Conservation (phyloP, 176 grass and related monocot species). For the Juncus inflexus region DNA sequence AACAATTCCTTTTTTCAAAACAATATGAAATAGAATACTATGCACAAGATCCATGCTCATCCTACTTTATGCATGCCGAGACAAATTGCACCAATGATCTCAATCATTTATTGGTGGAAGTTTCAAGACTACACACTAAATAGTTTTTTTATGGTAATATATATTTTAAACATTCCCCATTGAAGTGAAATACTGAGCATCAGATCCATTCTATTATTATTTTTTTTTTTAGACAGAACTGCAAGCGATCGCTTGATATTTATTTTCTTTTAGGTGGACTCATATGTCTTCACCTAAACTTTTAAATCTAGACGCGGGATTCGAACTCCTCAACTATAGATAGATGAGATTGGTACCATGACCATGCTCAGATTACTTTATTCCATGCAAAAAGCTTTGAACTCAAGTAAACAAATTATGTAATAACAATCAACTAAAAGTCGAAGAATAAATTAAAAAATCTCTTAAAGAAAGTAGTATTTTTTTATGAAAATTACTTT, state of each 20-base stretch:
- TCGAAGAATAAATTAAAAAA: background rate
- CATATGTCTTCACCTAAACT: too few species aligned
- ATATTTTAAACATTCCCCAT: background rate
- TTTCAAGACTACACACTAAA: too few species aligned
- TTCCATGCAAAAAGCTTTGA: background rate
- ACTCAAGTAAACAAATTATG: background rate
- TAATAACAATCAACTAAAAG: background rate
- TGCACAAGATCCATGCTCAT: slow-evolving; percentile 1
- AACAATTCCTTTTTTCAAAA: too few species aligned
- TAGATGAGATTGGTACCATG: too few species aligned
- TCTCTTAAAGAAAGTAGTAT: background rate
- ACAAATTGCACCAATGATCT: background rate
- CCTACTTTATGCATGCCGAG: background rate
- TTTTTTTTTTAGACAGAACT: too few species aligned
- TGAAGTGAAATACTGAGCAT: background rate
- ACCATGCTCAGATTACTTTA: background rate
- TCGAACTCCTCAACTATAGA: too few species aligned
- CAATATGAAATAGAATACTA: slow-evolving; percentile 7
- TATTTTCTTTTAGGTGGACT: too few species aligned
- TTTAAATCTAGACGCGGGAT: too few species aligned
- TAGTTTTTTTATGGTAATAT: background rate
- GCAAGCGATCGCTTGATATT: too few species aligned
- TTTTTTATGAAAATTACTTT: slow-evolving; percentile 35
- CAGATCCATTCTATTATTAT: too few species aligned
- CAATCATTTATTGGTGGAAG: too few species aligned